phyloP scores from a whole-genome alignment of 805 yeast species.

The Zygosaccharomyces gambellarensis region DNA sequence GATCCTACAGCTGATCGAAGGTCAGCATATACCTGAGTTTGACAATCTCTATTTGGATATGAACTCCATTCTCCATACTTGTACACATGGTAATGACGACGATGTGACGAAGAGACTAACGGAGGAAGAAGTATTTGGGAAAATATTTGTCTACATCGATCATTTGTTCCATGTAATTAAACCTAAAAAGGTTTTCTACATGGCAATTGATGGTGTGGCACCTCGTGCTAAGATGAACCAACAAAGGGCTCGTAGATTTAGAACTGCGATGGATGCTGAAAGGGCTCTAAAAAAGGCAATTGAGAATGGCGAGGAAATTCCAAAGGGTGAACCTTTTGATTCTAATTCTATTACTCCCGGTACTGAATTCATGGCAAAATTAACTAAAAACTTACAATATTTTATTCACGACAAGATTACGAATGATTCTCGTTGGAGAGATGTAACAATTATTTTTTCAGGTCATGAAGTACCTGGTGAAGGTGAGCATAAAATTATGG shows the following conservation, averaged over 20 bases:
- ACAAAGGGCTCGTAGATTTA: conserved; percentile 91
- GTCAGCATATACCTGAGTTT: conserved; percentile 81
- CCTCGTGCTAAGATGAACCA: conserved; percentile 99
- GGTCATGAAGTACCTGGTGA: conserved; percentile 98
- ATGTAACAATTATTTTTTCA: conserved; percentile 67
- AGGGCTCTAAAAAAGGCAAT: conserved; percentile 68
- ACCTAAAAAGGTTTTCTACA: conserved; percentile 81
- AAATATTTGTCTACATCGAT: conserved; percentile 92
- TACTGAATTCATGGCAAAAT: conserved; percentile 89
- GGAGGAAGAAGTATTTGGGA: conserved; percentile 87
- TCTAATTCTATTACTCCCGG: conserved; percentile 95
- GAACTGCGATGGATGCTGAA: conserved; percentile 92
- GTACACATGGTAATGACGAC: conserved; percentile 82
- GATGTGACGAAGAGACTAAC: conserved; percentile 58
- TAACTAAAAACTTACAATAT: conserved; percentile 76
- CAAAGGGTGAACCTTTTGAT: conserved; percentile 79
- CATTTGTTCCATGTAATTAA: conserved; percentile 82
- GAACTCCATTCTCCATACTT: conserved; percentile 92
- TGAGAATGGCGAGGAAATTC: conserved; percentile 65
- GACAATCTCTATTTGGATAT: conserved; percentile 93
- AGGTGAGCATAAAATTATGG: conserved; percentile 98
- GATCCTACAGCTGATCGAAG: conserved; percentile 81
- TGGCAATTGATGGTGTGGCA: conserved; percentile 99
- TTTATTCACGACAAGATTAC: conserved; percentile 84
- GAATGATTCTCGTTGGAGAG: conserved; percentile 82